A percentile compares a stretch with the other conserved stretches of the same genome.
Conservation (phyloP, 2,329 filamentous ascomycete species). For the Claviceps paspali region DNA sequence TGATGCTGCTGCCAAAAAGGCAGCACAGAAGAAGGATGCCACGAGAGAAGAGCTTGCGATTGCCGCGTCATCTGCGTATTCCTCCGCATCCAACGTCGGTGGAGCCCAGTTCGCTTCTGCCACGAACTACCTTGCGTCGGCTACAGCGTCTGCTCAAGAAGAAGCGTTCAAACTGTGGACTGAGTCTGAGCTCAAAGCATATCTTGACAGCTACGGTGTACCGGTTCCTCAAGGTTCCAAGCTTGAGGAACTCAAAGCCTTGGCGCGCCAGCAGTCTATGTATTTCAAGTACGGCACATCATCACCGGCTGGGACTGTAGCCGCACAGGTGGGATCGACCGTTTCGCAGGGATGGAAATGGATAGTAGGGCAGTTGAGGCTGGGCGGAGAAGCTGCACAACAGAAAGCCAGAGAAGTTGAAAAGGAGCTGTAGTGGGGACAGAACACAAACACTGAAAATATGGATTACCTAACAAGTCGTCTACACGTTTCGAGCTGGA, state of each 20-base stretch:
- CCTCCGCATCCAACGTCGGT: conserved; percentile 42
- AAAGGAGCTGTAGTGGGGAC: conserved; percentile 7
- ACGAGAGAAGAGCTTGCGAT: conserved; percentile 60
- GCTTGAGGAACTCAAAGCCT: conserved; percentile 52
- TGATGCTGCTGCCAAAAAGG: conserved; percentile 40
- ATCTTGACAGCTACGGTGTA: conserved; percentile 66
- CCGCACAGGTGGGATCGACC: conserved; percentile 43
- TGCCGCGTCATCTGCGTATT: conserved; percentile 46
- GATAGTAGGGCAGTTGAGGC: conserved; percentile 31
- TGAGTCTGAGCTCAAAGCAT: conserved; percentile 58
- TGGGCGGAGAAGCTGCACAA: conserved; percentile 33
- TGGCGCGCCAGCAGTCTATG: conserved; percentile 56
- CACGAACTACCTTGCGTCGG: conserved; percentile 53
- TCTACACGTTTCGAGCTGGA: neutral
- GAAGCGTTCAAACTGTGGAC: conserved; percentile 59
- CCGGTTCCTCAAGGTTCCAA: conserved; percentile 50
- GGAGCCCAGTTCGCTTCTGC: conserved; percentile 48
- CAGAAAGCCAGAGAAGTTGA: conserved; percentile 27
- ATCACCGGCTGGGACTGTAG: conserved; percentile 47
- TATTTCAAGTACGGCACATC: conserved; percentile 66
- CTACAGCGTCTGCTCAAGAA: conserved; percentile 50
- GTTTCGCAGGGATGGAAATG: conserved; percentile 34
- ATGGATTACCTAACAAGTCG: neutral
- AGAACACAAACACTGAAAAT: neutral
- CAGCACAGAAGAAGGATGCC: conserved; percentile 44